Evolutionary conservation across 2,329 filamentous ascomycete species (phyloP).

Genomic region (Botrytis fabae): DNA sequence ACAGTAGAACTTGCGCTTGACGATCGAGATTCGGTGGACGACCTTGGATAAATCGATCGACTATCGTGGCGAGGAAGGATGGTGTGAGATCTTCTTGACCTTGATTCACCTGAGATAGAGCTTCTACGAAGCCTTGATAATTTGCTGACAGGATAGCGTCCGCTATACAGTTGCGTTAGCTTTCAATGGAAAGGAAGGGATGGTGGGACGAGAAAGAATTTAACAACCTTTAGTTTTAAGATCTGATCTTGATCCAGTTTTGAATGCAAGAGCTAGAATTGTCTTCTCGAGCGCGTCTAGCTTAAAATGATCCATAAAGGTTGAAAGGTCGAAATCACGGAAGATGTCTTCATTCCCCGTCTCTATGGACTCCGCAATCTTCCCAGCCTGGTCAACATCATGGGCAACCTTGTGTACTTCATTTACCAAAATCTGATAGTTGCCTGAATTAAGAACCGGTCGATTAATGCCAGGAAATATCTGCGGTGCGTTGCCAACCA

Average conservation of each 20-base stretch:
- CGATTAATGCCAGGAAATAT: constrained; percentile 83
- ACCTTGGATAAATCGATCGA: constrained; percentile 85
- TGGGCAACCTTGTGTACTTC: constrained; percentile 86
- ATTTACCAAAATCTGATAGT: constrained; percentile 76
- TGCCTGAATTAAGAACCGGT: constrained; percentile 72
- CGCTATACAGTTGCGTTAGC: constrained; percentile 52
- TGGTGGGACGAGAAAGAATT: background rate
- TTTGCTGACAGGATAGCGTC: constrained; percentile 87
- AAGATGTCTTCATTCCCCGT: constrained; percentile 89
- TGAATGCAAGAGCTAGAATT: constrained; percentile 84
- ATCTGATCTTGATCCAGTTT: constrained; percentile 75
- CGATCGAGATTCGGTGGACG: constrained; percentile 85
- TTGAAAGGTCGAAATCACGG: constrained; percentile 92
- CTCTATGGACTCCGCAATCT: constrained; percentile 92
- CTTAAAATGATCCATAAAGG: constrained; percentile 95
- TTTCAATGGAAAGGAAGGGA: constrained; percentile 22
- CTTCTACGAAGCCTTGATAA: constrained; percentile 73
- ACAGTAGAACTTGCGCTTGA: constrained; percentile 68
- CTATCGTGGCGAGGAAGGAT: constrained; percentile 72
- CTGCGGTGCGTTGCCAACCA: constrained; percentile 85
- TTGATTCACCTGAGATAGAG: constrained; percentile 65
- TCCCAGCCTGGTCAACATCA: constrained; percentile 78
- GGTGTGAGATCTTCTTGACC: constrained; percentile 66
- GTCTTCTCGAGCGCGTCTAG: constrained; percentile 86
- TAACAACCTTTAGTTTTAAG: constrained; percentile 81